These are phyloP conservation scores for Nelumbo lutea DNA, from an alignment of 164 flowering plant species.

Conservation along the genomic window DNA sequence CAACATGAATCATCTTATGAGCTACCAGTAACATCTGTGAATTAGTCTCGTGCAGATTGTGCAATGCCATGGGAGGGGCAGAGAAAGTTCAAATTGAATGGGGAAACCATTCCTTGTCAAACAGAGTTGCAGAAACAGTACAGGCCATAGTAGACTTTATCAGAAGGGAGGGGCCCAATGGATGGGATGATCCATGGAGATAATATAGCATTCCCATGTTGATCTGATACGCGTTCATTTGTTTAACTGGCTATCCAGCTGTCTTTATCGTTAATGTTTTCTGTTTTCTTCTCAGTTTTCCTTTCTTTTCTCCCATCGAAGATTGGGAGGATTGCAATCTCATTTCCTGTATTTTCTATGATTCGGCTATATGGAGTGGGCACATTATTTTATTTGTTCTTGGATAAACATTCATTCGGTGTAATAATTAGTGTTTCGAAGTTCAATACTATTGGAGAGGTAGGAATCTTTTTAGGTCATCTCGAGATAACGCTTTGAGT, in stretches of 20 bases:
- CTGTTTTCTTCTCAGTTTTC: not conserved
- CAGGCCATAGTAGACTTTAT: slow-evolving; percentile 67
- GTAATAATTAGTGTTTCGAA: too few relatives aligned
- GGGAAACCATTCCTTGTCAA: slow-evolving; percentile 94
- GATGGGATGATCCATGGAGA: slow-evolving; percentile 99
- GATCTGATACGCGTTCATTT: not conserved
- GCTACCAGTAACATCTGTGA: not conserved
- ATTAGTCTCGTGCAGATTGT: slow-evolving; percentile 51
- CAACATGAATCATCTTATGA: not conserved
- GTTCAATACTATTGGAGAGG: too few relatives aligned
- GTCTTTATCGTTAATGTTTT: slow-evolving; percentile 1
- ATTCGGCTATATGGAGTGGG: too few relatives aligned
- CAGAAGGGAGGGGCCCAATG: slow-evolving; percentile 80
- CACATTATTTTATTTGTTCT: too few relatives aligned
- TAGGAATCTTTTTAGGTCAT: too few relatives aligned
- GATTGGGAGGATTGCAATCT: too few relatives aligned
- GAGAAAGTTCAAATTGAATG: slow-evolving; percentile 62
- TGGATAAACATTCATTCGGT: too few relatives aligned
- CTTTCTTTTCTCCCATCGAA: not conserved
- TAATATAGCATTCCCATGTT: slow-evolving; percentile 13
- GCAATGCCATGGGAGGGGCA: slow-evolving; percentile 57
- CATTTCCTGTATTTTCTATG: too few relatives aligned
- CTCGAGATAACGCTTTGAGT: too few relatives aligned
- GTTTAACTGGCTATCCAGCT: not conserved
- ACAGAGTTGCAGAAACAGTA: slow-evolving; percentile 77